Percentiles rank a stretch among this genome's conserved stretches.
These are phyloP conservation scores for Ephemerocybe angulata DNA, from an alignment of 768 basidiomycete species.

Conservation along the genomic window DNA sequence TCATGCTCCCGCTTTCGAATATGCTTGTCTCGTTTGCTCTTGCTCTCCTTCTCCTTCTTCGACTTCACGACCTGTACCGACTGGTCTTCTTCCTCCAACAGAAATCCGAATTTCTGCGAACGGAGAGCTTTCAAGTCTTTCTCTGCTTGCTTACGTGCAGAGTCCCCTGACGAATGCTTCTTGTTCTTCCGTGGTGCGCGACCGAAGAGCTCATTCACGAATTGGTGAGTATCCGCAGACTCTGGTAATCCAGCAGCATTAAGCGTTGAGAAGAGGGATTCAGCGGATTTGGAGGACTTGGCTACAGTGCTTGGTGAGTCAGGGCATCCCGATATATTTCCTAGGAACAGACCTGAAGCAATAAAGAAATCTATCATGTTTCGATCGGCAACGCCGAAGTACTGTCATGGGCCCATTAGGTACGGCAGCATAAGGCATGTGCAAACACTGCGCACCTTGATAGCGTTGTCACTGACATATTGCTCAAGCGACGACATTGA, in stretches of 20 bases:
- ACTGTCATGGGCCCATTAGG: conserved; percentile 35
- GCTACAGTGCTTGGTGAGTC: conserved; percentile 38
- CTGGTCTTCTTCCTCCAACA: conserved; percentile 74
- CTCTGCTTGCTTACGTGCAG: conserved; percentile 63
- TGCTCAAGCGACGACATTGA: conserved; percentile 62
- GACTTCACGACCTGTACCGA: conserved; percentile 39
- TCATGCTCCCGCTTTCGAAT: conserved; percentile 80
- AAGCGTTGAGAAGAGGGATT: conserved; percentile 73
- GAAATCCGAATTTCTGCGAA: conserved; percentile 71
- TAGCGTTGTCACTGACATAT: conserved; percentile 76
- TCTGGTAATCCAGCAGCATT: conserved; percentile 77
- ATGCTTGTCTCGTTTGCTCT: conserved; percentile 49
- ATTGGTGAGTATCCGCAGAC: conserved; percentile 74
- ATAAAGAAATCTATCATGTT: conserved; percentile 85
- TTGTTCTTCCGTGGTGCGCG: conserved; percentile 78
- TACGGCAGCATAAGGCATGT: neutral
- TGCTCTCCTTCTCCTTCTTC: conserved; percentile 40
- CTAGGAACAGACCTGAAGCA: conserved; percentile 63
- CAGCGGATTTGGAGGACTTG: conserved; percentile 78
- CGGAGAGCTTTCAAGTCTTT: conserved; percentile 67
- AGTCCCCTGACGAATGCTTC: conserved; percentile 46
- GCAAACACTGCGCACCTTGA: conserved; percentile 45
- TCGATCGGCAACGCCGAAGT: conserved; percentile 80
- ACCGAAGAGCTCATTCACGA: conserved; percentile 72
- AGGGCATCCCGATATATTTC: neutral